Evolutionary conservation across 1,139 yeast species (phyloP).

Genomic region (Ashbya aceris): DNA sequence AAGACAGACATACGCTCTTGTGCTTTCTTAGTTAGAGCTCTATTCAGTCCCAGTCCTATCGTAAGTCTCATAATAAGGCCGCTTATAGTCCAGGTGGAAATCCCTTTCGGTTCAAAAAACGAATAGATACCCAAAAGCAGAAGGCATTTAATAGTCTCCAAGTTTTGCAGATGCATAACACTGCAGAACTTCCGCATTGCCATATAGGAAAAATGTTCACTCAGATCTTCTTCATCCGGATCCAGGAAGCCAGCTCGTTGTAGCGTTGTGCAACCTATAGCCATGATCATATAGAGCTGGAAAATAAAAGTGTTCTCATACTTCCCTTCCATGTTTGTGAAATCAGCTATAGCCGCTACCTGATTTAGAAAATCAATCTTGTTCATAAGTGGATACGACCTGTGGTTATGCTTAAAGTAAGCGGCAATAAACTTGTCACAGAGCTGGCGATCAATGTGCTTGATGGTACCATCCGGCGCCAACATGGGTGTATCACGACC

Average conservation of each 20-base stretch:
- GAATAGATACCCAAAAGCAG: conserved; percentile 39
- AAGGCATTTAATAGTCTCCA: conserved; percentile 34
- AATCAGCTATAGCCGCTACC: conserved; percentile 29
- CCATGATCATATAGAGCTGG: conserved; percentile 41
- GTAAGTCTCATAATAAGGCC: conserved; percentile 38
- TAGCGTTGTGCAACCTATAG: conserved; percentile 41
- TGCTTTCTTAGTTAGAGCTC: conserved; percentile 28
- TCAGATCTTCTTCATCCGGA: conserved; percentile 27
- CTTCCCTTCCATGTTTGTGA: conserved; percentile 21
- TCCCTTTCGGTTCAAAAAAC: conserved; percentile 37
- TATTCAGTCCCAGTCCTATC: conserved; percentile 37
- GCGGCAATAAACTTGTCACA: conserved; percentile 33
- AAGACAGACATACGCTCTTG: conserved; percentile 23
- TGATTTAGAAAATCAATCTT: conserved; percentile 32
- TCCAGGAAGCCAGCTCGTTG: conserved; percentile 34
- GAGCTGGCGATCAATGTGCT: conserved; percentile 20
- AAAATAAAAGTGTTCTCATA: conserved; percentile 27
- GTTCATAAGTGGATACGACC: conserved; percentile 37
- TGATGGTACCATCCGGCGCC: conserved; percentile 15
- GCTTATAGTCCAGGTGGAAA: conserved; percentile 41
- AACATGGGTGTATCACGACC: conserved; percentile 21
- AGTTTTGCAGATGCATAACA: conserved; percentile 32
- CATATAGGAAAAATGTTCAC: conserved; percentile 31
- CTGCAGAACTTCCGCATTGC: conserved; percentile 32
- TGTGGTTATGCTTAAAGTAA: conserved; percentile 37